These are phyloP conservation scores for Rhizophagus clarus DNA, from an alignment of 192 early-diverging fungal genomes.

Conservation along the genomic window DNA sequence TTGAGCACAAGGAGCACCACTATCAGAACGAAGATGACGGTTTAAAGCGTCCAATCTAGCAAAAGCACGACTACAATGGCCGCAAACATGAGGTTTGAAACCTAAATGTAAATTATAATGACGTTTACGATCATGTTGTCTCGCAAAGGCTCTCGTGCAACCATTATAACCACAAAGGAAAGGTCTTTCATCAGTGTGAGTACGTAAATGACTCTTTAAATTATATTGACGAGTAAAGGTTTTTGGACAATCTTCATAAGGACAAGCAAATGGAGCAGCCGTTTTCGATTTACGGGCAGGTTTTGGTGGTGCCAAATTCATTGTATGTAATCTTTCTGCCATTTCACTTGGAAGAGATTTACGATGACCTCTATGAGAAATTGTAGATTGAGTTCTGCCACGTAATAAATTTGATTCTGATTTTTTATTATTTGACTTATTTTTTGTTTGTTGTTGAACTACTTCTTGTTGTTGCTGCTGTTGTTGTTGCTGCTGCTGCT, in stretches of 20 bases:
- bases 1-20: conserved; percentile 59
- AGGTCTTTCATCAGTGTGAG: conserved; percentile 74
- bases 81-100: conserved; percentile 73
- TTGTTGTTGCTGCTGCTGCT: neutral
- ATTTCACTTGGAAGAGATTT: conserved; percentile 19
- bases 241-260: conserved; percentile 63
- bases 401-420: neutral
- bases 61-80: conserved; percentile 75
- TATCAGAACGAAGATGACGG: conserved; percentile 67
- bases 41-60: conserved; percentile 82
- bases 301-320: conserved; percentile 30
- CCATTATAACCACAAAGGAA: conserved; percentile 65
- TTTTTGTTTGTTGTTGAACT: neutral
- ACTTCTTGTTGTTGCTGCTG: neutral
- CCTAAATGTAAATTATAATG: conserved; percentile 82
- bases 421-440: neutral
- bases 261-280: conserved; percentile 24
- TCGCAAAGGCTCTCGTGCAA: conserved; percentile 79
- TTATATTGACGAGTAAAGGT: conserved; percentile 78
- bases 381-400: neutral
- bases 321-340: conserved; percentile 25
- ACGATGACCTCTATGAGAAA: conserved; percentile 9
- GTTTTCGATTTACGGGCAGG: conserved; percentile 27
- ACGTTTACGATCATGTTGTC: conserved; percentile 93
- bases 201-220: conserved; percentile 72